phyloP scores from a whole-genome alignment of 441 rosid species.

The Populus hybrid region DNA sequence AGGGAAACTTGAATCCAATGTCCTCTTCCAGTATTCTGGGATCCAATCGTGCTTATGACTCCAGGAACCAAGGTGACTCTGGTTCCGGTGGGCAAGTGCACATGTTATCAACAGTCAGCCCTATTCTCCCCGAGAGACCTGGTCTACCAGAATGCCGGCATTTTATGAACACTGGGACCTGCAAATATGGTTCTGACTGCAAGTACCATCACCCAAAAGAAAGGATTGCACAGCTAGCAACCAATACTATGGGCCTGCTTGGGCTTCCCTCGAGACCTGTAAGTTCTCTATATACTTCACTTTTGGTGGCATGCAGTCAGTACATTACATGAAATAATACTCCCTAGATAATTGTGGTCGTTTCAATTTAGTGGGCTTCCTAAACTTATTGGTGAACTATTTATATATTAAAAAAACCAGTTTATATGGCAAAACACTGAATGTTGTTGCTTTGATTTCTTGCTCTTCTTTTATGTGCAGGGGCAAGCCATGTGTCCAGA shows the following conservation, averaged over 20 bases:
- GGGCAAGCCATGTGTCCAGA: conserved; percentile 64
- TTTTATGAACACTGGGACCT: conserved; percentile 67
- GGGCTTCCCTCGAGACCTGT: conserved; percentile 73
- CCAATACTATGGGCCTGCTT: conserved; percentile 34
- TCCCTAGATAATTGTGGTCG: not conserved
- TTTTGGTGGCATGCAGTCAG: not conserved
- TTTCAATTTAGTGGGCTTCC: not conserved
- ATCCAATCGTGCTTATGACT: conserved; percentile 32
- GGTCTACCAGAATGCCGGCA: conserved; percentile 72
- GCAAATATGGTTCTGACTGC: conserved; percentile 80
- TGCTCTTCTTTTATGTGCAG: conserved; percentile 36
- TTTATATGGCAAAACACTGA: not conserved
- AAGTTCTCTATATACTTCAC: conserved; percentile 29
- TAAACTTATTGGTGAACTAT: not conserved
- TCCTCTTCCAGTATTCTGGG: conserved; percentile 37
- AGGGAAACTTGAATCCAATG: conserved; percentile 45
- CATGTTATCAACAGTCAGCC: conserved; percentile 27
- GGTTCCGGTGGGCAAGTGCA: conserved; percentile 36
- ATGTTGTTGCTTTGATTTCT: not conserved
- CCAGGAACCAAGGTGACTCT: conserved; percentile 34
- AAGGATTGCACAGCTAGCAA: conserved; percentile 37
- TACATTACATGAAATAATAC: not conserved
- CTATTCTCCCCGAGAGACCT: conserved; percentile 52
- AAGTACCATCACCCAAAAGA: conserved; percentile 67
- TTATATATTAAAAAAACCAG: not conserved